Evolutionary conservation across 2,329 filamentous ascomycete species (phyloP).

Genomic region (Pseudocercospora macadamiae): DNA sequence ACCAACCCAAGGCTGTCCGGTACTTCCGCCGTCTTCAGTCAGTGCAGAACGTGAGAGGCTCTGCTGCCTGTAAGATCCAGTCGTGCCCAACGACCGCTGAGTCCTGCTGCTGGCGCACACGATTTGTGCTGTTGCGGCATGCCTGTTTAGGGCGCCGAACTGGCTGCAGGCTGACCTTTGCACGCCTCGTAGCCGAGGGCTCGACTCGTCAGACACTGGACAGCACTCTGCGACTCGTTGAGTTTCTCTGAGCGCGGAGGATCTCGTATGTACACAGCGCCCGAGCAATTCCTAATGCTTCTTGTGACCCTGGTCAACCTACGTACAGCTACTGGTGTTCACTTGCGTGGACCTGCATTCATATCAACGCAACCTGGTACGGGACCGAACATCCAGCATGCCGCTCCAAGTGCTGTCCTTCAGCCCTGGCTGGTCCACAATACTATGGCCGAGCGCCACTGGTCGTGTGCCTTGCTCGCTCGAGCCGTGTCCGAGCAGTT

Average conservation of each 20-base stretch:
- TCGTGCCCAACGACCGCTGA: background rate
- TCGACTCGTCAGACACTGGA: background rate
- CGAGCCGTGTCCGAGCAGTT: constrained; percentile 7
- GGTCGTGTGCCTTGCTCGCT: constrained; percentile 5
- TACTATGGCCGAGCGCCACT: constrained; percentile 1
- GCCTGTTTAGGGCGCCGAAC: constrained; percentile 1
- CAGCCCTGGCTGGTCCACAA: background rate
- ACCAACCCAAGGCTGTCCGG: constrained; percentile 7
- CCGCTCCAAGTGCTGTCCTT: background rate
- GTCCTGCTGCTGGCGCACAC: background rate
- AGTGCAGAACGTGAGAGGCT: no score
- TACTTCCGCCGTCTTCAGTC: background rate
- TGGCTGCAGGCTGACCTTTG: constrained; percentile 1
- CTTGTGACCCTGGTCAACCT: background rate
- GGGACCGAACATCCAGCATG: background rate
- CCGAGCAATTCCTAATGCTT: constrained; percentile 1
- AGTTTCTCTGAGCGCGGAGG: background rate
- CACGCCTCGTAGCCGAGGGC: background rate
- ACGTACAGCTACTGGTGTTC: background rate
- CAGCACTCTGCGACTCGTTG: constrained; percentile 5
- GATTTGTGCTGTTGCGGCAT: background rate
- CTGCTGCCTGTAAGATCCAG: constrained; percentile 2
- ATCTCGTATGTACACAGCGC: constrained; percentile 1
- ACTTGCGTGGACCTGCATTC: constrained; percentile 2
- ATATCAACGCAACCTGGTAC: background rate